Evolutionary conservation across 805 yeast species (phyloP), one percentile per base, ranked within the genome.

Genomic region (Scheffersomyces amazonensis): DNA sequence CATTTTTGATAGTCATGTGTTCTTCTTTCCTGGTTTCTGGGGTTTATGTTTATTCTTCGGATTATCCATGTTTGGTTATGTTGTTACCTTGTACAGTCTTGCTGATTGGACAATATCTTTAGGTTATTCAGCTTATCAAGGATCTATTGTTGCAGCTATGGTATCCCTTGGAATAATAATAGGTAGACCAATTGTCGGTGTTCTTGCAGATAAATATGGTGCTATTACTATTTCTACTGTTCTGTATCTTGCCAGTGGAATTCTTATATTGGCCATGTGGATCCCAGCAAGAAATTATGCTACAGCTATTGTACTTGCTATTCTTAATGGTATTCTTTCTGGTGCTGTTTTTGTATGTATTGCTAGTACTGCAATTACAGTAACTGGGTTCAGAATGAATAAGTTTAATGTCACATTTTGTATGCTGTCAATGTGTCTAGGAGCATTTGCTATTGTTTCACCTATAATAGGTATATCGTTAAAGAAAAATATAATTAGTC

Each of bases 401-500:
- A 73, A 69, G 44, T 52, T 76, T 40, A 70, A 71, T 20, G 71
- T 73, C 16, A 54, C 65, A 0, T 53, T 68, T 30, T 71, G 76
- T 16, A 63, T 75, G 72, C 48, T 70, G 4, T 78, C 81, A 83
- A 48, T 69, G 13, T 56, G 65, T 30, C 50, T 68, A 31, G 83
- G 80, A 5, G 38, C 56, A 0, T 59, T 72, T 30, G 76, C 76
- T 2, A 57, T 74, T 9, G 69, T 66, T 1, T 67, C 82, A 2
- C 83, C 83, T 1, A 64, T 78, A 15, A 67, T 79, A 43, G 83
- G 83, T 4, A 61, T 76, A n/a, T 53, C 67, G 7, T 58, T 79
- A 33, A 75, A 36, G 43, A 9, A 46, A 49, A 5, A 43, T 47
- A 19, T 32, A 1, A 45, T 44, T 19, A 56, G 57, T 20, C 67